Evolutionary conservation across 2,329 filamentous ascomycete genomes (phyloP), one percentile per base, ranked within the genome.

Genomic region (Penicillium hesseltinei): DNA sequence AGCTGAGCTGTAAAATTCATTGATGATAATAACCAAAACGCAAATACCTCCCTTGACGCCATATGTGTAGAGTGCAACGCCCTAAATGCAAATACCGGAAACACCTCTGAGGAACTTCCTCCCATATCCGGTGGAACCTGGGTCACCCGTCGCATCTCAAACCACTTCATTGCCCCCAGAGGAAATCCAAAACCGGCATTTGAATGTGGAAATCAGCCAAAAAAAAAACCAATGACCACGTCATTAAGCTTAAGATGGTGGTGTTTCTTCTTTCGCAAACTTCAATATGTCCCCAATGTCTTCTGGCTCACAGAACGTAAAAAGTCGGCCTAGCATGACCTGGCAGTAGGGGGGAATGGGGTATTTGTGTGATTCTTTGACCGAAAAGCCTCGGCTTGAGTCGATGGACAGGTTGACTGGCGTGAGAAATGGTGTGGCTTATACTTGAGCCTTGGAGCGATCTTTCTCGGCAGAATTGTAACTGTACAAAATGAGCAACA

Each of bases 391-490:
- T 47, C 23, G 21, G 35, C 23, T 46, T 27, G 35, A 29, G 36
- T 44, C 38, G 46, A 25, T 43, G 19, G 25, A 52, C 38, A 48
- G 54, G 38, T 44, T 33, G 38, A 50, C 31, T 58, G 46, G 60
- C 31, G 35, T 57, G 36, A 54, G 31, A 17, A 46, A 36, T 17
- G 35, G 36, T 21, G n/a, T 15, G 43, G 19, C 45, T 57, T 69
- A 69, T 51, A 64, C 59, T 27, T 66, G 65, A 45, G 67, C 63
- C 56, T 66, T 67, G 42, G 64, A 56, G 13, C 69, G 67, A 19
- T 72, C 66, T 53, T 68, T 67, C 58, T 72, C 69, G 25, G 69
- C 65, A 11, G 70, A 69, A 47, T 72, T 71, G 56, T 71, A 71
- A 5, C 69, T 72, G 33, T n/a, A 48, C 2, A 45, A 35, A 31